Base-by-base conservation (phyloP, 2,329 filamentous ascomycete species). In the Paraphoma chrysanthemicola region DNA sequence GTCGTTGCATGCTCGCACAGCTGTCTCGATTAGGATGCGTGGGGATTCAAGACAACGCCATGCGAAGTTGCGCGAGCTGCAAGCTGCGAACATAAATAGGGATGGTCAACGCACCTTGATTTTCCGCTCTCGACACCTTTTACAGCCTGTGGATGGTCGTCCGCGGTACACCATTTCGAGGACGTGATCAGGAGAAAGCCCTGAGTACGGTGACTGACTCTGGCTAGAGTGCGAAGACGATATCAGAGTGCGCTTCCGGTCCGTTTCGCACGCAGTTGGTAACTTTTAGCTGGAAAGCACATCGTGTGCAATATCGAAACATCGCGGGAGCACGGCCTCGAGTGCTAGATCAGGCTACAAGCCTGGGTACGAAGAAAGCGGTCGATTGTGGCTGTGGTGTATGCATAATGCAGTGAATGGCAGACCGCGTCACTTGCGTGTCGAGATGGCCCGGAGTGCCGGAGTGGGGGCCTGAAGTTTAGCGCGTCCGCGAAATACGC, bases 121-220 rank as follows among this genome's bases (percentile, higher is more conserved):
- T 57, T 78, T 79, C 45, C 77, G 71, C 48, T 77, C 69, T n/a
- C 77, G 71, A 60, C 77, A 79, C 47, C 62, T 73, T 46, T 65
- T 66, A 48, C 72, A 74, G 6, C 71, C 72, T 11, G 70, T 74
- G 8, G 70, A 74, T 1, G 72, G 72, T 16, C 64, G 67, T 7
- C 72, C 72, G 16, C 72, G 64, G 51, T 74, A 75, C 2, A 75
- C 71, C 72, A 75, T 75, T 16, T 12, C 66, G 48, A 36, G 18
- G 7, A 23, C 23, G 23, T 5, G 33, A 36, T 36, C 33, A 10
- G 9, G 10, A 36, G 7, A 12, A 33, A 33, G 31, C n/a, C n/a
- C n/a, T n/a, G 12, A 33, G 12, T 33, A 33, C 31, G 31, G 12
- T 12, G 31, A 7, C 31, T 33, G 31, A 33, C 31, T 33, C 7